phyloP scores from a whole-genome alignment of 495 filamentous ascomycete genomes.

The Hypomontagnella submonticulosa region DNA sequence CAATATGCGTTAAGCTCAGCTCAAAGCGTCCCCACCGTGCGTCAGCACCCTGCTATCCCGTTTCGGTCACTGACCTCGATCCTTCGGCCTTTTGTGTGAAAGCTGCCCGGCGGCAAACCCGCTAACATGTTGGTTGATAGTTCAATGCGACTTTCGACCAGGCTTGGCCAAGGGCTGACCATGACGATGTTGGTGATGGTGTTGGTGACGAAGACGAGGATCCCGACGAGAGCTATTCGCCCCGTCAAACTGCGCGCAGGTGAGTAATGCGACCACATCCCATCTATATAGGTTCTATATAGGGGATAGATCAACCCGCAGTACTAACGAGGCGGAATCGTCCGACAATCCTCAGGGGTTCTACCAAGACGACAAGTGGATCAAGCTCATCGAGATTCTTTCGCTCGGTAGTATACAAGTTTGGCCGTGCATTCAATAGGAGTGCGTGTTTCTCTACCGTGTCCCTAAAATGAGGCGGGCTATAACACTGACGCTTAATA shows the following conservation, averaged over 20 bases:
- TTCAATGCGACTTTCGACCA: slow-evolving; percentile 31
- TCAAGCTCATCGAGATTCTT: slow-evolving; percentile 42
- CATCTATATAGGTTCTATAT: not conserved
- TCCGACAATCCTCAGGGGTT: slow-evolving; percentile 17
- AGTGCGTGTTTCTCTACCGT: slow-evolving; percentile 25
- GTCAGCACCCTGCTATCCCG: not conserved
- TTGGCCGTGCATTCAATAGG: slow-evolving; percentile 39
- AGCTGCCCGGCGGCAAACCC: too few species aligned
- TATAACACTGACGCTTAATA: slow-evolving; percentile 23
- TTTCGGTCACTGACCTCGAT: slow-evolving; percentile 16
- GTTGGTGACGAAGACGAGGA: slow-evolving; percentile 22
- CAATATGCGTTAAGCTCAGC: slow-evolving; percentile 34
- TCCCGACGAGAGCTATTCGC: slow-evolving; percentile 21
- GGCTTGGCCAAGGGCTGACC: slow-evolving; percentile 22
- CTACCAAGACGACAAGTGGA: slow-evolving; percentile 24
- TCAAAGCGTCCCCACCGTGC: slow-evolving; percentile 4
- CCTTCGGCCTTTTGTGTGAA: not conserved
- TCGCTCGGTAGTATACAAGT: slow-evolving; percentile 41
- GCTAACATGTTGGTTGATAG: slow-evolving; percentile 14
- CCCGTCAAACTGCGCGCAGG: slow-evolving; percentile 25
- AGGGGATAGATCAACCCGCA: not conserved
- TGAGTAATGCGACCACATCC: slow-evolving; percentile 13
- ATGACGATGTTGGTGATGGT: slow-evolving; percentile 16
- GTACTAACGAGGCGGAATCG: slow-evolving; percentile 31
- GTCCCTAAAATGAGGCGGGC: not conserved